These are phyloP conservation scores for Puccinia triticina DNA, from an alignment of 1,284 basidiomycete genomes.

Conservation along the genomic window DNA sequence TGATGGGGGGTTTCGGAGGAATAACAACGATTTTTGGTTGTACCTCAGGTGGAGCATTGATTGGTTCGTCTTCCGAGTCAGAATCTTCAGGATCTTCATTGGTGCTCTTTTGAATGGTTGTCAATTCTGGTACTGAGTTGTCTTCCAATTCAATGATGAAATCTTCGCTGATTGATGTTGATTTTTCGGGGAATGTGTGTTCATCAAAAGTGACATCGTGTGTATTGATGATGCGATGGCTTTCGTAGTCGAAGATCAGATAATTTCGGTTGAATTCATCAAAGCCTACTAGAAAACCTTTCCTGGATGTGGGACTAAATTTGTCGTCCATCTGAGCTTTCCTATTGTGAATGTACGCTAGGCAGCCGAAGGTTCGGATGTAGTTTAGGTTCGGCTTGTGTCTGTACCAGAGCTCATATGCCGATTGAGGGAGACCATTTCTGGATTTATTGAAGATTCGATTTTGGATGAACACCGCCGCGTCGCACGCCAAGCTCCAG, in stretches of 20 bases:
- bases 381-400: neutral
- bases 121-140: neutral
- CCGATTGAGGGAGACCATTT: neutral
- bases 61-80: no score
- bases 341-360: neutral
- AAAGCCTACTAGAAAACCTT: conserved; percentile 1
- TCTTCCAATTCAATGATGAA: neutral
- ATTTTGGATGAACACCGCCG: no score
- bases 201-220: conserved; percentile 30
- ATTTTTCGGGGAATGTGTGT: neutral
- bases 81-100: neutral
- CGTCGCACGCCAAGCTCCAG: conserved; percentile 7
- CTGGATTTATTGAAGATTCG: neutral
- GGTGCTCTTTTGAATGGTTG: neutral
- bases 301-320: neutral
- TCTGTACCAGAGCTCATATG: conserved; percentile 19
- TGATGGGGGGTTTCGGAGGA: neutral
- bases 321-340: neutral
- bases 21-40: neutral
- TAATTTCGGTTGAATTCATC: conserved; percentile 14
- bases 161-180: neutral
- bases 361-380: conserved; percentile 12
- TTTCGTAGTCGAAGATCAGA: no score
- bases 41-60: no score
- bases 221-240: neutral